A percentile compares a stretch with the other conserved stretches of the same genome.
These are phyloP conservation scores for Saturnispora mendoncae DNA, from an alignment of 805 yeast genomes.

Conservation along the genomic window DNA sequence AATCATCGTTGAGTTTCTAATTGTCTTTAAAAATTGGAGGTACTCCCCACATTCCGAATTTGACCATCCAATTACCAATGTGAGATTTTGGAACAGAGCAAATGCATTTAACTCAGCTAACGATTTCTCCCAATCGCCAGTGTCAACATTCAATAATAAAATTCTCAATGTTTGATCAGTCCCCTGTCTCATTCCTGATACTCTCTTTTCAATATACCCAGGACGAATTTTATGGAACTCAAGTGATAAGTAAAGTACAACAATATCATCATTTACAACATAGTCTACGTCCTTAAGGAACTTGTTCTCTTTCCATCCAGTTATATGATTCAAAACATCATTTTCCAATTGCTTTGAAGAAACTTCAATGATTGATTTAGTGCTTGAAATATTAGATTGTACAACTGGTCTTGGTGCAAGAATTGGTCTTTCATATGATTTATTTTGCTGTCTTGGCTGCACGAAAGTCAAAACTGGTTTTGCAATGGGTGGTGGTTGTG, in stretches of 20 bases:
- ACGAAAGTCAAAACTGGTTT: too few relatives aligned
- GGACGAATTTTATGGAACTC: conserved; percentile 72
- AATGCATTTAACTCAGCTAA: conserved; percentile 39
- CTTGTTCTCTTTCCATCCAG: conserved; percentile 43
- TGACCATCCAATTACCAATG: conserved; percentile 45
- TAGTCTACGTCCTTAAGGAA: conserved; percentile 51
- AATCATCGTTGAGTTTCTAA: conserved; percentile 31
- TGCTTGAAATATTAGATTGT: conserved; percentile 1
- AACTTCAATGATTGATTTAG: conserved; percentile 34
- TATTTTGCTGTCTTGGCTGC: not conserved
- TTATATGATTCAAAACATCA: conserved; percentile 51
- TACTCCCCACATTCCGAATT: conserved; percentile 47
- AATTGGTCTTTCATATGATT: not conserved
- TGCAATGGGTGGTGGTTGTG: conserved; percentile 1
- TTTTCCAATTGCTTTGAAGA: conserved; percentile 64
- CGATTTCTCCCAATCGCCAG: conserved; percentile 45
- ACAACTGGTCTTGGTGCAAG: not conserved
- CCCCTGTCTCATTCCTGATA: conserved; percentile 29
- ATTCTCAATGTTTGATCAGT: conserved; percentile 31
- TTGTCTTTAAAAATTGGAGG: conserved; percentile 27
- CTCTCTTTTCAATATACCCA: conserved; percentile 57
- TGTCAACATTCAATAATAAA: conserved; percentile 55
- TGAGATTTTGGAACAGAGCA: conserved; percentile 40
- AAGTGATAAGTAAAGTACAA: conserved; percentile 54
- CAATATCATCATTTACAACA: conserved; percentile 46